These are phyloP conservation scores for Uronychia setigera DNA, from an alignment of 73 alveolate genomes.

Conservation along the genomic window DNA sequence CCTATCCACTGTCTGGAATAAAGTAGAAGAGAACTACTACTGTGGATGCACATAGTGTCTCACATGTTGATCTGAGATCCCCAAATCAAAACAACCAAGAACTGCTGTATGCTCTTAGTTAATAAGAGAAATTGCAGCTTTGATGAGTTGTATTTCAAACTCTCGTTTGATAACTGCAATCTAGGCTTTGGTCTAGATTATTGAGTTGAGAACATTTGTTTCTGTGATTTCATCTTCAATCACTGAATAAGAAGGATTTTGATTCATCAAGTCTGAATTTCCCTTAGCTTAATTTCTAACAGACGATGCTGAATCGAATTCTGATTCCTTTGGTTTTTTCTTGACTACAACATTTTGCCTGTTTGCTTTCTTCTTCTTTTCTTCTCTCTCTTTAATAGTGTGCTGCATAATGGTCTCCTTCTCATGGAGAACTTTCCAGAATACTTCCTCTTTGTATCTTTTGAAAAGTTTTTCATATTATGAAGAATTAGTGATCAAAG, in stretches of 20 bases:
- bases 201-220: neutral
- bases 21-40: conserved; percentile 60
- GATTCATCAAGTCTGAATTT: neutral
- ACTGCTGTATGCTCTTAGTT: conserved; percentile 52
- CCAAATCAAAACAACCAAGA: conserved; percentile 54
- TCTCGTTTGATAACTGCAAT: conserved; percentile 44
- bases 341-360: neutral
- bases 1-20: conserved; percentile 50
- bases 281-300: neutral
- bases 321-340: neutral
- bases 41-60: conserved; percentile 51
- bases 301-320: neutral
- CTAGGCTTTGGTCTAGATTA: conserved; percentile 32
- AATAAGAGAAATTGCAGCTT: conserved; percentile 37
- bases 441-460: conserved; percentile 42
- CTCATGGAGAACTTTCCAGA: conserved; percentile 54
- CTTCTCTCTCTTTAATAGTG: neutral
- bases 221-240: neutral
- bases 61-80: conserved; percentile 50
- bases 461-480: neutral
- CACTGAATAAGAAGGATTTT: neutral
- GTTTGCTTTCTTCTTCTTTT: conserved; percentile 6
- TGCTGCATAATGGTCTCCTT: conserved; percentile 21
- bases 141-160: conserved; percentile 51
- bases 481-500: conserved; percentile 33